Conservation (phyloP, 169 alveolate species). For the Plasmodium fragile region DNA sequence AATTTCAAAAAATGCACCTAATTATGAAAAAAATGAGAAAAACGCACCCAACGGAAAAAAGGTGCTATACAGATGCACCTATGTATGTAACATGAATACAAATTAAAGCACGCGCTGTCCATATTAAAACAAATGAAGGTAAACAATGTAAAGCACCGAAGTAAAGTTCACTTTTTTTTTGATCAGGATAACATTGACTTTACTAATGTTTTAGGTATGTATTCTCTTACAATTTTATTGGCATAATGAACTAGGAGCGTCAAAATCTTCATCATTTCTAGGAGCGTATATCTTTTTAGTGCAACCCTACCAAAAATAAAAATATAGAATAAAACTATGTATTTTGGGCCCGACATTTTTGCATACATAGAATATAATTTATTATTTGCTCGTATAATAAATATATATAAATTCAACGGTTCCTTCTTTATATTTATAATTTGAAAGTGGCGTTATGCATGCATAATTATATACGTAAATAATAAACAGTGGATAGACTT, state of each 20-base stretch:
- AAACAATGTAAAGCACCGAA: not conserved
- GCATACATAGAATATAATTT: not conserved
- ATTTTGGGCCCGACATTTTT: not conserved
- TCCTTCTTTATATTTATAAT: not conserved
- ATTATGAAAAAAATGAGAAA: not conserved
- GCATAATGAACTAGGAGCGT: slow-evolving; percentile 44
- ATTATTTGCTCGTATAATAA: not conserved
- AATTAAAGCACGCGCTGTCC: not conserved
- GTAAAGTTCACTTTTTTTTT: not conserved
- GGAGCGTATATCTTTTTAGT: slow-evolving; percentile 47
- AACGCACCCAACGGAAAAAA: not conserved
- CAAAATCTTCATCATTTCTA: slow-evolving; percentile 53
- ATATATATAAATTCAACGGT: not conserved
- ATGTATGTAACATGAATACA: not conserved
- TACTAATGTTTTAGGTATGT: not conserved
- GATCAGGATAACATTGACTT: not conserved
- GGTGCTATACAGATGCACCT: not conserved
- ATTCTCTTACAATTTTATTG: slow-evolving; percentile 49
- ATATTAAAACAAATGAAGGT: not conserved
- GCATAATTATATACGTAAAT: not conserved
- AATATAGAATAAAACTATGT: slow-evolving; percentile 4
- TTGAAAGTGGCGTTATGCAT: not conserved
- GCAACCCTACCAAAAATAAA: slow-evolving; percentile 44
- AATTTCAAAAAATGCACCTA: not conserved
- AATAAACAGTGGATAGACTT: not conserved